Conservation (phyloP, 805 yeast species). For the Wickerhamomyces strasburgensis region DNA sequence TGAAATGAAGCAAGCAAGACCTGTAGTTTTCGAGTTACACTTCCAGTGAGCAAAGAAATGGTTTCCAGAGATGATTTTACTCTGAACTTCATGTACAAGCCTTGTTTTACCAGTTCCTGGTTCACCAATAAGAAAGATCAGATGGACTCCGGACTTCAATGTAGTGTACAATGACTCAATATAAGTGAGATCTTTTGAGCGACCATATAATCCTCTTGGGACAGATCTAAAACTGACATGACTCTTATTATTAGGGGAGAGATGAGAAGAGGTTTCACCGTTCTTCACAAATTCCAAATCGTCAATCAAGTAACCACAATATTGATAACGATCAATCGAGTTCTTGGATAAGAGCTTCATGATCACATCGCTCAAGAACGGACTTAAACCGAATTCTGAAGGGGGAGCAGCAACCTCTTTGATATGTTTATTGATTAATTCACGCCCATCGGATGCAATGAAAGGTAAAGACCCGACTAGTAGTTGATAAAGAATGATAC, state of each 20-base stretch:
- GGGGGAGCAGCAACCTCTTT: conserved; percentile 40
- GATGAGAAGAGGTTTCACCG: conserved; percentile 9
- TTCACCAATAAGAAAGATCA: conserved; percentile 35
- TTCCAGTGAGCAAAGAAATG: conserved; percentile 26
- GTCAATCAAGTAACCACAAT: conserved; percentile 30
- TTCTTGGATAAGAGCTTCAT: conserved; percentile 39
- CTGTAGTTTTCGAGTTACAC: conserved; percentile 29
- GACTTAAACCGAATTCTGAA: conserved; percentile 10
- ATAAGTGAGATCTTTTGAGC: conserved; percentile 21
- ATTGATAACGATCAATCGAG: conserved; percentile 35
- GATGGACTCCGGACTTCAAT: conserved; percentile 21
- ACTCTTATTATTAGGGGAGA: conserved; percentile 1
- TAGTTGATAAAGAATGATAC: conserved; percentile 46
- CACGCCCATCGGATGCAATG: conserved; percentile 33
- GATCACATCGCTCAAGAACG: conserved; percentile 34
- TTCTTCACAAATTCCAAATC: conserved; percentile 27
- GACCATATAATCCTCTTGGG: conserved; percentile 28
- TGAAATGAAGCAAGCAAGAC: conserved; percentile 33
- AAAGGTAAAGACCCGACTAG: conserved; percentile 42
- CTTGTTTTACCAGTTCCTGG: conserved; percentile 44
- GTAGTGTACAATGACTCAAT: conserved; percentile 22
- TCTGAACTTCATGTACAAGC: conserved; percentile 34
- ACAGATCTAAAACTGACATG: conserved; percentile 1
- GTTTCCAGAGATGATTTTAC: conserved; percentile 29
- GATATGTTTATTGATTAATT: conserved; percentile 36